Percentiles rank a stretch among this genome's conserved stretches.
These are phyloP conservation scores for Kluyveromyces sp. DNA, from an alignment of 1,139 yeast genomes.

Conservation along the genomic window DNA sequence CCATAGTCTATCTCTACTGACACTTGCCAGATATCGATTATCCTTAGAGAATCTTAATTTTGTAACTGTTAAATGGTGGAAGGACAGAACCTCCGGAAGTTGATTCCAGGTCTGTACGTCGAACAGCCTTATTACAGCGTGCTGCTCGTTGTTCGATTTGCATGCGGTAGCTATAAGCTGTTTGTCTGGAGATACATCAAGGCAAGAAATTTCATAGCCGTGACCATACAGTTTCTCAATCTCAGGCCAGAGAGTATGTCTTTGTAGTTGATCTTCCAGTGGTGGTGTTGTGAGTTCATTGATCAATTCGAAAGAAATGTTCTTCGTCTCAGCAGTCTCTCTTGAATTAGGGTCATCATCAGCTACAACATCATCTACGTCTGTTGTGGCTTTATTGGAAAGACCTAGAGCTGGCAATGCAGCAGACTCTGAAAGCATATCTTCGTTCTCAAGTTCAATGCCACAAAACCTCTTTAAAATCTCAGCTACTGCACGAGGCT, in stretches of 20 bases:
- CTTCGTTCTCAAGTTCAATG: conserved; percentile 30
- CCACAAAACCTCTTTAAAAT: conserved; percentile 52
- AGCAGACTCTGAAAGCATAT: conserved; percentile 56
- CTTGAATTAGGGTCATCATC: conserved; percentile 37
- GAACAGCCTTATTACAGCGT: conserved; percentile 79
- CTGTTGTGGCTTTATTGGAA: conserved; percentile 78
- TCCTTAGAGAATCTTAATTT: conserved; percentile 70
- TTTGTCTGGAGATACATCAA: conserved; percentile 66
- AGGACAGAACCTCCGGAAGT: conserved; percentile 35
- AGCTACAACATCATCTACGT: conserved; percentile 36
- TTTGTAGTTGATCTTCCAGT: conserved; percentile 79
- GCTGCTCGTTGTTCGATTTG: conserved; percentile 73
- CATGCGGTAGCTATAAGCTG: conserved; percentile 80
- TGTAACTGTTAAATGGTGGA: conserved; percentile 82
- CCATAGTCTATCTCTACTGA: conserved; percentile 85
- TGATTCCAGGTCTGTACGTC: conserved; percentile 60
- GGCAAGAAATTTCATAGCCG: conserved; percentile 85
- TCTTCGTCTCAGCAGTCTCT: conserved; percentile 37
- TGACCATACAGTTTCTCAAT: conserved; percentile 92
- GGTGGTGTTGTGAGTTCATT: conserved; percentile 55
- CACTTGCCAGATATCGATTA: conserved; percentile 63
- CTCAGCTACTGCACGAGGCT: conserved; percentile 72
- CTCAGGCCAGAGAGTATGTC: conserved; percentile 93
- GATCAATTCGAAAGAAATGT: conserved; percentile 37
- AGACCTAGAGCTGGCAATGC: conserved; percentile 89